Base-by-base conservation (phyloP, 495 filamentous ascomycete genomes). In the Apiosordaria backusii region DNA sequence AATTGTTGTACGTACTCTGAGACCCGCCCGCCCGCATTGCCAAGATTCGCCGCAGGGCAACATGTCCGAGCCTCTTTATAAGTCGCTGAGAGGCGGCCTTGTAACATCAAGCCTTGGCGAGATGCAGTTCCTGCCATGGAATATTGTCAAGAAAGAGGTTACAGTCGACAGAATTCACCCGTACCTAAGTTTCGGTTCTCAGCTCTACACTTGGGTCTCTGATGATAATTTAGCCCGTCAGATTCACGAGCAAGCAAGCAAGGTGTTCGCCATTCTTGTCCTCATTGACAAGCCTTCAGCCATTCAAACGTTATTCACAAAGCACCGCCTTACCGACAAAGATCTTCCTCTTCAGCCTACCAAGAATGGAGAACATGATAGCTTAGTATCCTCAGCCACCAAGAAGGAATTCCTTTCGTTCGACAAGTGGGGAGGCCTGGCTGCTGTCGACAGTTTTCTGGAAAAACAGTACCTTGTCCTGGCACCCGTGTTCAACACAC, bases 381-480 rank as follows among this genome's bases (percentile, higher is more conserved):
- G 9, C 57, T 13, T 59, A 2, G 21, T 59, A 10, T 59, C 57
- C 23, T 18, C 16, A 22, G 15, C 4, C 21, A 59, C 57, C 7
- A 4, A 4, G 4, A 27, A 52, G 9, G 35, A 18, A 4, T 66
- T 66, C 15, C 5, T 22, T 2, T 16, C 35, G 0, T 66, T 66
- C 45, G 16, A 24, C 35, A 61, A n/a, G 21, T 66, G 57, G 64
- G 57, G 15, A 45, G 35, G 16, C 16, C 57, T 23, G 16, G 57
- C 57, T 9, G 27, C 23, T 4, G 64, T 50, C 15, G 45, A 52
- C 19, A 16, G 15, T n/a, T 66, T 66, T 26, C 50, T 66, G 6
- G 58, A 62, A 2, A 57, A 62, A 19, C 65, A 66, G 24, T 66
- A 50, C 50, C 25, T 57, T 62, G 65, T 66, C 18, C 54, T 57